A percentile compares a stretch with the other conserved stretches of the same genome.
Conservation (phyloP, 2,329 filamentous ascomycete genomes). For the Colletotrichum sp. region DNA sequence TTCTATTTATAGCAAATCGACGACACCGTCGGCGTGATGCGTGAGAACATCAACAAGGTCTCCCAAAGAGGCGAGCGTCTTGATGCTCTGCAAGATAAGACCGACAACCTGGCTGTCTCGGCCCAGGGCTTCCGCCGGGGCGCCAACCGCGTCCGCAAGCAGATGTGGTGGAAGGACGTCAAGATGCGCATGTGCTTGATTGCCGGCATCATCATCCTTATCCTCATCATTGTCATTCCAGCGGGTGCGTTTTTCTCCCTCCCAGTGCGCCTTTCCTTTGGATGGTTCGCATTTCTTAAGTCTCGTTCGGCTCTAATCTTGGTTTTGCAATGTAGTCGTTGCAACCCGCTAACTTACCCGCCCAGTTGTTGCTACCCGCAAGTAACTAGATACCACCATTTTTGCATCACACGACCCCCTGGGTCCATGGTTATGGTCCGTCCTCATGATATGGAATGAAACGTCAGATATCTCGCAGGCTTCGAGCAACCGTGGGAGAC, state of each 20-base stretch:
- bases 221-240: conserved; percentile 94
- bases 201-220: conserved; percentile 85
- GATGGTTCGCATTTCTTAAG: conserved; percentile 23
- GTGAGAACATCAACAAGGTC: conserved; percentile 96
- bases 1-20: conserved; percentile 81
- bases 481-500: conserved; percentile 18
- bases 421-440: conserved; percentile 22
- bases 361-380: conserved; percentile 47
- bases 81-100: conserved; percentile 91
- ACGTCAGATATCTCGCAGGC: conserved; percentile 19
- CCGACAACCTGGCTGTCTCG: conserved; percentile 88
- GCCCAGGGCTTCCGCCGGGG: conserved; percentile 95
- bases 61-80: conserved; percentile 90
- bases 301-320: conserved; percentile 4
- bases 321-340: conserved; percentile 32
- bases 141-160: conserved; percentile 93
- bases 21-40: conserved; percentile 93
- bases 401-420: conserved; percentile 26
- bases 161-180: conserved; percentile 99
- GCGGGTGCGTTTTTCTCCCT: conserved; percentile 67
- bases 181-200: conserved; percentile 99
- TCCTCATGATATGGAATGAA: conserved; percentile 22
- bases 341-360: conserved; percentile 34
- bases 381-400: conserved; percentile 33
- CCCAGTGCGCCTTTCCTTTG: background rate